These are phyloP conservation scores for Mycena chlorophos DNA, from an alignment of 768 basidiomycete genomes.

Conservation along the genomic window DNA sequence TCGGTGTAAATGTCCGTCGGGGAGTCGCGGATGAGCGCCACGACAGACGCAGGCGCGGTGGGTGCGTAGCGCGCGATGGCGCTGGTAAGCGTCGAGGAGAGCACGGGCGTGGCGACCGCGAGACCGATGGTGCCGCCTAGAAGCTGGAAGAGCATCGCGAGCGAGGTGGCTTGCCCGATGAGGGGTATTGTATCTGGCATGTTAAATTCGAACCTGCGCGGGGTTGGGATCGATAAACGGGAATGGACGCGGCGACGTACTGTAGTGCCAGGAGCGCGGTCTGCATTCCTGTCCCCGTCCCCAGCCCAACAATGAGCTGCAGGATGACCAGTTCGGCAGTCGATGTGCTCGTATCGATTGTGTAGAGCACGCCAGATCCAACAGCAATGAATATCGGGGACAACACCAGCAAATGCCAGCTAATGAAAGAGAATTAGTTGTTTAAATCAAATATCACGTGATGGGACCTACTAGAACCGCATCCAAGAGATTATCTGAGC, in stretches of 20 bases:
- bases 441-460: background rate
- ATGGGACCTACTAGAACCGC: constrained; percentile 12
- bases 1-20: constrained; percentile 14
- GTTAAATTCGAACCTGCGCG: constrained; percentile 13
- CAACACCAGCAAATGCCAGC: constrained; percentile 13
- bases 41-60: constrained; percentile 4
- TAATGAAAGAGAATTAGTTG: background rate
- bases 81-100: constrained; percentile 8
- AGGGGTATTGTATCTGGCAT: background rate
- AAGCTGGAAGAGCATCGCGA: constrained; percentile 10
- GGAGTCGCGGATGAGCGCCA: background rate
- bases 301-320: constrained; percentile 11
- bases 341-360: background rate
- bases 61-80: constrained; percentile 8
- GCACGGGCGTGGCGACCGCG: constrained; percentile 12
- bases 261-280: constrained; percentile 10
- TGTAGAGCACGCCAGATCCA: constrained; percentile 13
- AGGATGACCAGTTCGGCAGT: constrained; percentile 1
- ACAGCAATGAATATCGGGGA: constrained; percentile 8
- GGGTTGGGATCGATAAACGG: background rate
- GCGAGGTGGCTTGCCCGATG: constrained; percentile 10
- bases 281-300: constrained; percentile 12
- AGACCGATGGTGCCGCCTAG: constrained; percentile 14
- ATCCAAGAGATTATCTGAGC: constrained; percentile 3
- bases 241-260: background rate